A percentile compares a stretch with the other conserved stretches of the same genome.
Evolutionary conservation across 2,329 filamentous ascomycete genomes (phyloP).

Genomic region (Fusarium musae): DNA sequence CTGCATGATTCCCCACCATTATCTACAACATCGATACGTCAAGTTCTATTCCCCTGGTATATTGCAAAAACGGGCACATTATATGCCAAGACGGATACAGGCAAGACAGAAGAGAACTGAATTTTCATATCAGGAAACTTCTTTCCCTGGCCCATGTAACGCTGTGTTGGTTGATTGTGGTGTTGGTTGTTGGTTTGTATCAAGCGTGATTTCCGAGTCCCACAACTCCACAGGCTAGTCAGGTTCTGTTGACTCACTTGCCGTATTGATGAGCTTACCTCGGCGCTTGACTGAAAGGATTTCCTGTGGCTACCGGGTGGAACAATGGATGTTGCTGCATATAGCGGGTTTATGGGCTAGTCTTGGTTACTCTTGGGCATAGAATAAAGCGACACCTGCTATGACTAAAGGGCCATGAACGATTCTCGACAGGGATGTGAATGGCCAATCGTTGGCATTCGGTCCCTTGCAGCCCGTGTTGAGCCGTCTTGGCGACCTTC

Average conservation of each 20-base stretch:
- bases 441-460: not conserved
- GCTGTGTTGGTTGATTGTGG: not conserved
- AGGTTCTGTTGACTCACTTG: not conserved
- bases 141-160: not conserved
- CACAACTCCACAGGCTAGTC: not conserved
- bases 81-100: not conserved
- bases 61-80: not conserved
- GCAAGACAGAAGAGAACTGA: not conserved
- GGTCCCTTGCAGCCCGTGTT: not conserved
- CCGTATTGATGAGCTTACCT: not conserved
- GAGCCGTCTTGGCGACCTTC: not conserved
- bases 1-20: no score
- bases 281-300: not conserved
- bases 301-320: fast-evolving
- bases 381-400: not conserved
- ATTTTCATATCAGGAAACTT: not conserved
- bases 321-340: not conserved
- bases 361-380: not conserved
- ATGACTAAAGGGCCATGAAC: fast-evolving
- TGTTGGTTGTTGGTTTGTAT: not conserved
- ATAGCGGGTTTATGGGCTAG: fast-evolving
- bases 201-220: not conserved
- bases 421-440: not conserved
- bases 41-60: not conserved
- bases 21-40: no score